A percentile compares a stretch with the other conserved stretches of the same genome.
These are phyloP conservation scores for Trametes versicolor DNA, from an alignment of 1,284 basidiomycete species.

Conservation along the genomic window DNA sequence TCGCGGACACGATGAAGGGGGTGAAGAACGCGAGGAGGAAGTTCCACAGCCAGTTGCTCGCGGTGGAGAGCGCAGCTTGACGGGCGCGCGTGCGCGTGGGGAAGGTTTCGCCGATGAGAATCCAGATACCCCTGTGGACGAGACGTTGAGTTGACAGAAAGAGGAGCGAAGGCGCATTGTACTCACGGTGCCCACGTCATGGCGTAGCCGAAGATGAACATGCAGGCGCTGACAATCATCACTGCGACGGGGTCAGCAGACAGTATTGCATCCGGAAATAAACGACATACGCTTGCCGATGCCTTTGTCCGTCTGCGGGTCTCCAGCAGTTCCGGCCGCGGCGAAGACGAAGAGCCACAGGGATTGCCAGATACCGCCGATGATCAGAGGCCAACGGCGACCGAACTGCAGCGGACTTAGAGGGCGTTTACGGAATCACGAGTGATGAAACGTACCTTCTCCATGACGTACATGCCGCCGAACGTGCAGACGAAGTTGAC, in stretches of 20 bases:
- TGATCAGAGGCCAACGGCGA: slow-evolving; percentile 67
- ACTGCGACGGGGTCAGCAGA: slow-evolving; percentile 48
- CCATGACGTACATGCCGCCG: slow-evolving; percentile 76
- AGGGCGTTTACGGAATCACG: neutral
- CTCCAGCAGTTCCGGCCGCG: slow-evolving; percentile 73
- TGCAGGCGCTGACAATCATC: slow-evolving; percentile 81
- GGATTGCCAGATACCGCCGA: slow-evolving; percentile 79
- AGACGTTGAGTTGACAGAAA: slow-evolving; percentile 9
- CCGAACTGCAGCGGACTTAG: slow-evolving; percentile 57
- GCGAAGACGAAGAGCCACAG: slow-evolving; percentile 84
- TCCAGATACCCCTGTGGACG: slow-evolving; percentile 67
- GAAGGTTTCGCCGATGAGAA: slow-evolving; percentile 82
- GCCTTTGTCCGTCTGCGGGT: slow-evolving; percentile 56
- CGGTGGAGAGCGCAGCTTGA: slow-evolving; percentile 78
- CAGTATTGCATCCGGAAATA: neutral
- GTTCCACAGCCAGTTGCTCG: slow-evolving; percentile 78
- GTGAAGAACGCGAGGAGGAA: slow-evolving; percentile 84
- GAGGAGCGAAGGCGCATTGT: neutral
- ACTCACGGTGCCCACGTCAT: slow-evolving; percentile 75
- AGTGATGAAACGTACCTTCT: slow-evolving; percentile 53
- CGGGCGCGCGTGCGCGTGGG: slow-evolving; percentile 79
- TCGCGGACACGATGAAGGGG: slow-evolving; percentile 67
- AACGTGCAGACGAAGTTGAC: slow-evolving; percentile 80
- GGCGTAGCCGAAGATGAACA: slow-evolving; percentile 84
- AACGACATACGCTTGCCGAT: slow-evolving; percentile 61